Evolutionary conservation across 2,329 filamentous ascomycete genomes (phyloP).

Genomic region (Fusarium sp.): DNA sequence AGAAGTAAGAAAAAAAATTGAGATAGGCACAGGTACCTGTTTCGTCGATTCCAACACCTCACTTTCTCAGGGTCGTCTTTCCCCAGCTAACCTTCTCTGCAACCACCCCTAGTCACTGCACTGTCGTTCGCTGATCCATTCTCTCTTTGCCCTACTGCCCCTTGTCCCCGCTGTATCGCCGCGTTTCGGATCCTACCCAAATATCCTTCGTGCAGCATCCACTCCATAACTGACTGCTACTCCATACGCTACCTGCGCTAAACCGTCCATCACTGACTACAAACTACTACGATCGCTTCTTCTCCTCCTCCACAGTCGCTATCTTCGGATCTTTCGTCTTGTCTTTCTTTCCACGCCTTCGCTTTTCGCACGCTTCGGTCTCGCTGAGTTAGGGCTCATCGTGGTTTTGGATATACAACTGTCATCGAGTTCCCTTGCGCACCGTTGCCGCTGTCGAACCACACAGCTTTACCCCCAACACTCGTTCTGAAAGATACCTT

Average conservation of each 20-base stretch:
- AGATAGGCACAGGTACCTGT: background rate
- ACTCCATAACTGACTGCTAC: slow-evolving; percentile 3
- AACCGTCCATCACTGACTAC: slow-evolving; percentile 25
- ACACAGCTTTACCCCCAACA: slow-evolving; percentile 12
- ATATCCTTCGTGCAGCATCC: slow-evolving; percentile 35
- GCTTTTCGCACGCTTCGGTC: slow-evolving; percentile 17
- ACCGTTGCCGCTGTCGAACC: slow-evolving; percentile 11
- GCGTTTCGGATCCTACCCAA: slow-evolving; percentile 39
- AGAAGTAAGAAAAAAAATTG: background rate
- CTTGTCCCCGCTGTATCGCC: slow-evolving; percentile 32
- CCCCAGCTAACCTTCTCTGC: slow-evolving; percentile 25
- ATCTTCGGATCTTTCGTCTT: slow-evolving; percentile 4
- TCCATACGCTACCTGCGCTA: slow-evolving; percentile 23
- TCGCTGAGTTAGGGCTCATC: background rate
- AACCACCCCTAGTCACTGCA: slow-evolving; percentile 27
- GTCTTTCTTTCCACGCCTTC: slow-evolving; percentile 2
- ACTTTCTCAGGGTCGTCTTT: slow-evolving; percentile 21
- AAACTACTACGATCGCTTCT: slow-evolving; percentile 27
- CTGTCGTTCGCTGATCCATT: slow-evolving; percentile 41
- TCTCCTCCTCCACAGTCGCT: slow-evolving; percentile 28
- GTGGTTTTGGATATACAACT: slow-evolving; percentile 11
- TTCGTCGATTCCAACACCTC: slow-evolving; percentile 17
- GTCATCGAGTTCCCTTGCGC: slow-evolving; percentile 1
- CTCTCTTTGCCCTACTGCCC: slow-evolving; percentile 21
- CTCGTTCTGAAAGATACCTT: slow-evolving; percentile 19